Evolutionary conservation across 1,284 basidiomycete genomes (phyloP).

Genomic region (Violaceomyces palustris): DNA sequence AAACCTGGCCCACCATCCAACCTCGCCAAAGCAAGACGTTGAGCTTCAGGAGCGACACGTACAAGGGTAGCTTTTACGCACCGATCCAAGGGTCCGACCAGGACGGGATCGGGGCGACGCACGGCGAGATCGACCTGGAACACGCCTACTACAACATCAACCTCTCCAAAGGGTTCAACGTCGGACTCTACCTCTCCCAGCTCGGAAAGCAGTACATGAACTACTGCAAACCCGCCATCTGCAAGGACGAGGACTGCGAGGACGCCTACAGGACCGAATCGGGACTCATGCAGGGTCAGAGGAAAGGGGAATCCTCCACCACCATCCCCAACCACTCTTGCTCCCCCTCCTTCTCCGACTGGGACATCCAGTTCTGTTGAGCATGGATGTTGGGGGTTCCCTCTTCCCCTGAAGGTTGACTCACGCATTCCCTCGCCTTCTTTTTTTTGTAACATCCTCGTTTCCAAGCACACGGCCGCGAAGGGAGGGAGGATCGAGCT

Average conservation of each 20-base stretch:
- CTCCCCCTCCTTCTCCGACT: slow-evolving; percentile 14
- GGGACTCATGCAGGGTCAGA: slow-evolving; percentile 15
- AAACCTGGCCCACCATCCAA: slow-evolving; percentile 9
- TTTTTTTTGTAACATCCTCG: no score
- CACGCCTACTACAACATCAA: slow-evolving; percentile 22
- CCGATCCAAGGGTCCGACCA: slow-evolving; percentile 15
- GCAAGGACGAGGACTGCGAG: slow-evolving; percentile 8
- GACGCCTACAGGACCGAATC: slow-evolving; percentile 18
- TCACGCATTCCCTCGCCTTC: no score
- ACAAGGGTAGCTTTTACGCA: slow-evolving; percentile 24
- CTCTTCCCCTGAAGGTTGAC: neutral
- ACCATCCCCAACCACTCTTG: slow-evolving; percentile 29
- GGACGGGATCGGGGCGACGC: slow-evolving; percentile 18
- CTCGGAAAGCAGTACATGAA: slow-evolving; percentile 10
- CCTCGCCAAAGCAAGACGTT: slow-evolving; percentile 8
- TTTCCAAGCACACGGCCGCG: no score
- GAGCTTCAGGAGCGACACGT: slow-evolving; percentile 24
- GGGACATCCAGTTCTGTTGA: slow-evolving; percentile 29
- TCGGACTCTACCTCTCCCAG: slow-evolving; percentile 11
- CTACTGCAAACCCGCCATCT: slow-evolving; percentile 19
- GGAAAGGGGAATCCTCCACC: slow-evolving; percentile 2
- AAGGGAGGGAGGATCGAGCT: no score
- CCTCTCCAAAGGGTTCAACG: slow-evolving; percentile 24
- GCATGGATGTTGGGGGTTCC: neutral
- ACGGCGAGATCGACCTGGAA: slow-evolving; percentile 16